Evolutionary conservation across 371 early-diverging fungal species (phyloP).

Genomic region (Mucor piriformis): DNA sequence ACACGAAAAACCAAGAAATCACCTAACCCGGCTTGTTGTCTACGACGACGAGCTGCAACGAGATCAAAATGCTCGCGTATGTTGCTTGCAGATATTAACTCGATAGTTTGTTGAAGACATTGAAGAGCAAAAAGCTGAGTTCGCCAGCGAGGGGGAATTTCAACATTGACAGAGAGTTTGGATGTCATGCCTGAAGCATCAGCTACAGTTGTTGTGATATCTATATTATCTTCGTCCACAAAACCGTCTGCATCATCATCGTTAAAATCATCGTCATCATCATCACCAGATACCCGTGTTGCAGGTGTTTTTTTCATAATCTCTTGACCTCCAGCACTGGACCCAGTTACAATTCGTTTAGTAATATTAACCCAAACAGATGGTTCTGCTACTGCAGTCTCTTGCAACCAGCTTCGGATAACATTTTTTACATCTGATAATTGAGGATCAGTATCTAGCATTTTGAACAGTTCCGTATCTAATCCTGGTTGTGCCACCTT

Average conservation of each 20-base stretch:
- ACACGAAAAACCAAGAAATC: slow-evolving; percentile 81
- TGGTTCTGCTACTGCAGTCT: slow-evolving; percentile 73
- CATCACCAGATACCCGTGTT: slow-evolving; percentile 21
- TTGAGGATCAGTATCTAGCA: slow-evolving; percentile 79
- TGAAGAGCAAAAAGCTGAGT: slow-evolving; percentile 84
- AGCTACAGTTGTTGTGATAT: slow-evolving; percentile 50
- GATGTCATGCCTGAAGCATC: slow-evolving; percentile 48
- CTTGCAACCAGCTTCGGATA: slow-evolving; percentile 70
- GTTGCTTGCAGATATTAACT: slow-evolving; percentile 59
- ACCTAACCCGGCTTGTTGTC: slow-evolving; percentile 57
- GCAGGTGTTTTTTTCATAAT: slow-evolving; percentile 8
- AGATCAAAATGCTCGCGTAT: slow-evolving; percentile 75
- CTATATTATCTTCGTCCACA: slow-evolving; percentile 48
- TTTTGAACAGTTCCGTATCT: slow-evolving; percentile 82
- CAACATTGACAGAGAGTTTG: slow-evolving; percentile 46
- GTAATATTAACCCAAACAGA: slow-evolving; percentile 87
- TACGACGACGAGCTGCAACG: slow-evolving; percentile 57
- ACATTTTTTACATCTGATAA: slow-evolving; percentile 86
- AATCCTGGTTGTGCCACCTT: slow-evolving; percentile 67
- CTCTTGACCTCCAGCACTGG: slow-evolving; percentile 12
- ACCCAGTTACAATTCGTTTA: slow-evolving; percentile 74
- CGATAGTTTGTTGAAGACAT: slow-evolving; percentile 72
- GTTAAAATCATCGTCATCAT: slow-evolving; percentile 36
- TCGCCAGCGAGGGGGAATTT: slow-evolving; percentile 85
- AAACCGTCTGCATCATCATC: slow-evolving; percentile 49